Evolutionary conservation across 2,329 filamentous ascomycete species (phyloP), one percentile per base, ranked within the genome.

Genomic region (Arachnopeziza araneosa): DNA sequence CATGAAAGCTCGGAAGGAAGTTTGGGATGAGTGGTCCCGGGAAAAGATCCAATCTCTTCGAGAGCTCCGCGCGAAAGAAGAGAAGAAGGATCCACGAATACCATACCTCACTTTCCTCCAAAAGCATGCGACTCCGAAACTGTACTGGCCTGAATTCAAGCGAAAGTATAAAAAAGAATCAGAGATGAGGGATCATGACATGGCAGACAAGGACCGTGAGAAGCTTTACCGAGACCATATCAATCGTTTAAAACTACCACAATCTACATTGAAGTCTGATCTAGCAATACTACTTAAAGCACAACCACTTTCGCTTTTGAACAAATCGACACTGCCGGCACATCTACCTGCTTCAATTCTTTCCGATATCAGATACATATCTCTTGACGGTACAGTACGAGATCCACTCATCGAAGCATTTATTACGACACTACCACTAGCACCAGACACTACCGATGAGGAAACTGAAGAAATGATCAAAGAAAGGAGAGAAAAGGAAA

Each of bases 111-210:
- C 83, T 0, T 89, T 99, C 64, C 78, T 99, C 30, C 86, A 93
- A 64, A 84, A 88, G 54, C 84, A 91, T 66, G 93, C 93, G 0
- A 95, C 88, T 0, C 88, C 91, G 0, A 98, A 96, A 75, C 81
- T 99, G 1, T 99, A 96, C 79, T 99, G 95, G 95, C 88, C 91
- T 0, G 95, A 99, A 72, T 99, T 99, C 76, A 91, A 90, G 69
- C 82, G 95, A 36, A 99, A 97, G 72, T 95, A 86, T 75, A 89
- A 88, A 66, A 93, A 89, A 65, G 92, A 96, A 64, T 75, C 83
- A 0, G 83, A 87, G 56, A 92, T 99, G 89, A 89, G 87, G 62
- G 89, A 93, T 61, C 78, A 83, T 30, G 83, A 80, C 55, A 78
- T 93, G 24, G 77, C 79, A 36, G 91, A 93, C 69, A 91, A 88